A percentile compares a stretch with the other conserved stretches of the same genome.
These are phyloP conservation scores for Leishmania tropica DNA, from an alignment of 208 protist species.

Conservation along the genomic window DNA sequence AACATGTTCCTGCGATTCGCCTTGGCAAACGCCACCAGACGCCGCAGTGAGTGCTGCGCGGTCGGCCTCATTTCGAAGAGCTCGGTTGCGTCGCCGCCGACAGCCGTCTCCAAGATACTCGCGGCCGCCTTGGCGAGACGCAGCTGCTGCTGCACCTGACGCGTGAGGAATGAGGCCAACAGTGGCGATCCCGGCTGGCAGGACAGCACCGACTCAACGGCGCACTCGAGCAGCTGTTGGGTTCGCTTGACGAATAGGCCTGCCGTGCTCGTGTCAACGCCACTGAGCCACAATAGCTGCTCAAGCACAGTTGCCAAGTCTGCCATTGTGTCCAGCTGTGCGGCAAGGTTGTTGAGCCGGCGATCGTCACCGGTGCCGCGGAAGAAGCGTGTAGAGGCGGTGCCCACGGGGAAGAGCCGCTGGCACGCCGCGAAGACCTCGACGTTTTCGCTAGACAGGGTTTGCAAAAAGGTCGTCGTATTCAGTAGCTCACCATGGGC, in stretches of 20 bases:
- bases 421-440: slow-evolving; percentile 17
- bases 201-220: slow-evolving; percentile 27
- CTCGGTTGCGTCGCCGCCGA: slow-evolving; percentile 4
- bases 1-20: slow-evolving; percentile 24
- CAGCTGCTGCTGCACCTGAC: slow-evolving; percentile 25
- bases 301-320: slow-evolving; percentile 49
- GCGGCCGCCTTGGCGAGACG: slow-evolving; percentile 23
- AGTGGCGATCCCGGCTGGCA: slow-evolving; percentile 31
- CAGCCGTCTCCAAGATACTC: slow-evolving; percentile 15
- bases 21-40: slow-evolving; percentile 31
- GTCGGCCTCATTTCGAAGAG: slow-evolving; percentile 15
- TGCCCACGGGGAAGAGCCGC: slow-evolving; percentile 38
- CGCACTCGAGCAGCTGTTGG: slow-evolving; percentile 37
- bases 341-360: slow-evolving; percentile 52
- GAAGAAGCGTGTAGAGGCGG: slow-evolving; percentile 55
- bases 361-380: slow-evolving; percentile 37
- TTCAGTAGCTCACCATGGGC: not conserved
- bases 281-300: slow-evolving; percentile 51
- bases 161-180: slow-evolving; percentile 29
- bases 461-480: not conserved
- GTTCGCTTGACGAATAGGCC: slow-evolving; percentile 34
- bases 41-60: slow-evolving; percentile 23
- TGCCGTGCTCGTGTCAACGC: slow-evolving; percentile 33
- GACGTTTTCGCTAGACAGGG: not conserved
- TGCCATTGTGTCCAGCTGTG: slow-evolving; percentile 48